Base-by-base conservation (phyloP, 148 eudicot species). In the Camellia lanceoleosa region DNA sequence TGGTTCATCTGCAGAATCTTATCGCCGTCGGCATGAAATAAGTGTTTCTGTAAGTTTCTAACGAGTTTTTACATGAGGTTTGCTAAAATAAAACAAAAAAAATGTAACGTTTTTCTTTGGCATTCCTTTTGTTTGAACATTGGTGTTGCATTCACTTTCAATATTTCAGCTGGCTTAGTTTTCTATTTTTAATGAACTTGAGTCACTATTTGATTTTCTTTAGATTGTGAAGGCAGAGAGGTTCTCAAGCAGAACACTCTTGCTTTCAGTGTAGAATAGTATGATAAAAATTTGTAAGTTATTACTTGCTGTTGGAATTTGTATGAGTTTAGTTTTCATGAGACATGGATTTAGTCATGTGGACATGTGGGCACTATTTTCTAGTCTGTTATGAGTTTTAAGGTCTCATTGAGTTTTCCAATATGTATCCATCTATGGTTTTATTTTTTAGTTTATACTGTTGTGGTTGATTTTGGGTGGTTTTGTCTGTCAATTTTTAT, bases 21-120 rank as follows among this genome's bases (percentile, higher is more conserved):
- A 93, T 82, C 90, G 98, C 30, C 90, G 86, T 49, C 83, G 74
- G 49, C 97, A 96, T 85, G 99, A 96, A 83, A 96, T 96, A 61
- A 84, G 92, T 80, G 98, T 96, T 77, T 70, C 91, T 16, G 99
- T 96, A 85, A 91, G 98, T 87, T 74, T 76, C 51, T 47, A 4
- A 18, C 64, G 15, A 49, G 55, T 55, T 18, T 51, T 19, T 30
- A 38, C 5, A 9, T 46, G 46, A 47, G 5, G 67, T 7, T 30
- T 30, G 38, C 38, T 30, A 30, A 30, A 30, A 30, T 30, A 1
- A 30, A 30, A 30, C 0, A 30, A 30, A 30, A 30, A 30, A 30
- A 30, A 30, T 30, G 38, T 30, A 30, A 1, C 38, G 38, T 30
- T 30, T 30, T 30, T 30, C 38, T 30, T 30, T 30, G 18, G 51